phyloP scores from a whole-genome alignment of 129 eudicot species.

The Escallonia herrerae region DNA sequence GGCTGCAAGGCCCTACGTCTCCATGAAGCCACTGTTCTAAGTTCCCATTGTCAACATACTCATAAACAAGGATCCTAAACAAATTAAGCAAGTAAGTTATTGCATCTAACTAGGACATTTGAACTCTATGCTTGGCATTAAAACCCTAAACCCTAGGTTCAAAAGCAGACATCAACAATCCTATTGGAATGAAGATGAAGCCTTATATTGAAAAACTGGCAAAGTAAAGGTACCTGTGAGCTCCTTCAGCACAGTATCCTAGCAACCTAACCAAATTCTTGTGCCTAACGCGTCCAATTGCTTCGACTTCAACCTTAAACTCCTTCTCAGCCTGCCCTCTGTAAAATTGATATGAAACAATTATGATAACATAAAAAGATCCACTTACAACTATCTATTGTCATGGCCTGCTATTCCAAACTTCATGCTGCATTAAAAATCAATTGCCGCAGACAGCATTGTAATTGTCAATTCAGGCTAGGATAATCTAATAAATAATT shows the following conservation, averaged over 20 bases:
- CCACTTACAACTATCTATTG: background rate
- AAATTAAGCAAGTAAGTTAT: background rate
- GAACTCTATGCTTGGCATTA: no score
- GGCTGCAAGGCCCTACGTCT: conserved; percentile 75
- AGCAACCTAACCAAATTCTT: conserved; percentile 84
- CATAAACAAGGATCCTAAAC: conserved; percentile 82
- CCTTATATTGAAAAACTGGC: background rate
- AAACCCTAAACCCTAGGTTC: no score
- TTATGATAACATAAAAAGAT: background rate
- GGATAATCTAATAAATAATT: no score
- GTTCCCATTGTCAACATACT: conserved; percentile 78
- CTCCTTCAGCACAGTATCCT: conserved; percentile 90
- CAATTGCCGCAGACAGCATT: background rate
- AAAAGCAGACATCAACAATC: no score
- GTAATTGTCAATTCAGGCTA: no score
- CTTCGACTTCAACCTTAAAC: conserved; percentile 91
- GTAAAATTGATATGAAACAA: conserved; percentile 9
- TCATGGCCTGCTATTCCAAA: background rate
- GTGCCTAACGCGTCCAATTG: conserved; percentile 81
- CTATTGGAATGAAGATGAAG: background rate
- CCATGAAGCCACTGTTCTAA: conserved; percentile 94
- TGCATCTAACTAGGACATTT: background rate
- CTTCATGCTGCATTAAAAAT: background rate
- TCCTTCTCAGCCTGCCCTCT: conserved; percentile 95
- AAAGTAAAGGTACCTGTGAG: conserved; percentile 53